Evolutionary conservation across 805 yeast genomes (phyloP).

Genomic region (Candida methanosorbosa): DNA sequence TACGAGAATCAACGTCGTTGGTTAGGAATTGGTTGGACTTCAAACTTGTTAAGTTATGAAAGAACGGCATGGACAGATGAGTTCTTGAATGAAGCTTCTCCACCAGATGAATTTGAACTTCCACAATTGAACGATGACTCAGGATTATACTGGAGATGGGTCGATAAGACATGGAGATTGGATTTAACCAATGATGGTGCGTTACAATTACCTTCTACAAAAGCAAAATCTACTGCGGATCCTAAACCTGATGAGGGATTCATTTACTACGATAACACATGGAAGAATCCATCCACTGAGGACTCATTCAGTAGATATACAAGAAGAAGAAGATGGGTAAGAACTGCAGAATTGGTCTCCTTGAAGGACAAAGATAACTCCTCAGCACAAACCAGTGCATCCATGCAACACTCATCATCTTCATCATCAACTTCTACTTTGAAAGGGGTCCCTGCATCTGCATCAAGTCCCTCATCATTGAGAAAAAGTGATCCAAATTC

Average conservation of each 20-base stretch:
- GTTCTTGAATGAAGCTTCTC: constrained; percentile 74
- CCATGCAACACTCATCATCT: too few relatives aligned
- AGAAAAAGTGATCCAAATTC: too few relatives aligned
- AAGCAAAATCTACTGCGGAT: constrained; percentile 51
- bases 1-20: constrained; percentile 95
- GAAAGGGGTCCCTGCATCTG: too few relatives aligned
- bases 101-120: constrained; percentile 68
- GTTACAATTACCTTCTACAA: constrained; percentile 56
- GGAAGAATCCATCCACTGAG: constrained; percentile 87
- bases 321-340: constrained; percentile 90
- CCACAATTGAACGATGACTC: constrained; percentile 64
- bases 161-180: constrained; percentile 84
- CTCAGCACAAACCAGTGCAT: too few relatives aligned
- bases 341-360: constrained; percentile 83
- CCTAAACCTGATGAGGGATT: constrained; percentile 80
- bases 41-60: constrained; percentile 84
- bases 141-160: constrained; percentile 90
- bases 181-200: constrained; percentile 88
- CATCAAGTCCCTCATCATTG: too few relatives aligned
- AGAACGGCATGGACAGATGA: constrained; percentile 98
- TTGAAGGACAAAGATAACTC: too few relatives aligned
- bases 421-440: too few relatives aligned
- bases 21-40: constrained; percentile 98
- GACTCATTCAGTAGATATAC: constrained; percentile 88
- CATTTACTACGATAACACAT: constrained; percentile 83